Base-by-base conservation (phyloP, 352 stramenopile genomes). In the Phytophthora fragariaefolia region DNA sequence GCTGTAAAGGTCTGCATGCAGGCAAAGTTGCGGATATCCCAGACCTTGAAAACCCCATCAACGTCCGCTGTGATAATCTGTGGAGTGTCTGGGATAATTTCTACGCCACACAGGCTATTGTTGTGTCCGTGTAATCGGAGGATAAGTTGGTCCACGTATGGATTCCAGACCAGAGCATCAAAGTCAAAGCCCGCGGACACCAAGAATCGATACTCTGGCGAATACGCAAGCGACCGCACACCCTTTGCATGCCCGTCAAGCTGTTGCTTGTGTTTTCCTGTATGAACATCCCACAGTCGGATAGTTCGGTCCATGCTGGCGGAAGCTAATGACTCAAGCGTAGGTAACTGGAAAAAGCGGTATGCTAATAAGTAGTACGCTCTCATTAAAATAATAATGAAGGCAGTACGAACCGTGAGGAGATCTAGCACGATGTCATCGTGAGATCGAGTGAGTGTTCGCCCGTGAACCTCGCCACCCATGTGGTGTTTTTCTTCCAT, bases 241-340 rank as follows among this genome's bases (percentile, higher is more conserved):
- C 90, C 90, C 58, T 97, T 97, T 10, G 73, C 56, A 58, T 97
- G 90, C 0, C 90, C 90, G 49, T 95, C 81, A 27, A 97, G 74
- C 50, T 92, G 89, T 58, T 95, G 88, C 56, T 92, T 91, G 73
- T 93, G 83, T 27, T 89, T 90, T 23, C 87, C 89, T 20, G 88
- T 95, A 57, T 93, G 76, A 6, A 95, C 76, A 55, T 97, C 90
- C 90, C 89, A 97, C n/a, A 97, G 72, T 0, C 85, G 85, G 47
- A 97, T 95, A 18, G 82, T 97, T 40, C 82, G 83, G 67, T 97
- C 90, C 88, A 97, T 97, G 59, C 85, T 95, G 17, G 83, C 89
- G 2, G 83, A 96, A 24, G 87, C 89, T 10, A 97, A 65, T 23
- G 85, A 89, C 52, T 96, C 89, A 22, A 97, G 74, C 10, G 84